These are phyloP conservation scores for Corymbia calophylla DNA, from an alignment of 441 rosid genomes.

Conservation along the genomic window DNA sequence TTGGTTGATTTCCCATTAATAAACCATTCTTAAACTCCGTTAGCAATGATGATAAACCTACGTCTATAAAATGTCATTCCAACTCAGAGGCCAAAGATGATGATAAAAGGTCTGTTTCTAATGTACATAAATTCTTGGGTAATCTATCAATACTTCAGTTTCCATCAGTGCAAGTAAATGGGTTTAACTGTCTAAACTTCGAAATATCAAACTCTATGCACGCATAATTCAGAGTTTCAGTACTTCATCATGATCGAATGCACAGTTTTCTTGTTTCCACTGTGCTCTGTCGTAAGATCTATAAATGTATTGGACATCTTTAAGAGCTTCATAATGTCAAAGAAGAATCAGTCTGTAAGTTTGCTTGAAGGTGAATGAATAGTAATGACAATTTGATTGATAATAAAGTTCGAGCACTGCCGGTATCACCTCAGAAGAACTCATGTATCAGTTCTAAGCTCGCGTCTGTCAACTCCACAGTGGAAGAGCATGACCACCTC, in stretches of 20 bases:
- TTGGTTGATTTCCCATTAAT: background rate
- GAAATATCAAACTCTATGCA: background rate
- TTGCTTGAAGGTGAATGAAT: background rate
- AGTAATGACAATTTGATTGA: background rate
- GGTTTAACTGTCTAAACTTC: background rate
- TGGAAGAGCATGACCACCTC: background rate
- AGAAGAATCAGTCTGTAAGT: background rate
- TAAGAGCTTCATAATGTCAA: background rate
- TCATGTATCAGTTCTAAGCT: background rate
- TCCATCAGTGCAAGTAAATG: background rate
- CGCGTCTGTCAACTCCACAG: background rate
- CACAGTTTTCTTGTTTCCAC: background rate
- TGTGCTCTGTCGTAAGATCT: background rate
- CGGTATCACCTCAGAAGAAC: background rate
- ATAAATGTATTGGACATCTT: background rate
- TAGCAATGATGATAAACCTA: background rate
- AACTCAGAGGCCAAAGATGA: background rate
- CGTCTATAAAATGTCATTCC: background rate
- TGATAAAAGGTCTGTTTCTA: background rate
- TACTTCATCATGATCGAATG: background rate
- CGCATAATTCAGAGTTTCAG: background rate
- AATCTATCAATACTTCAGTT: background rate
- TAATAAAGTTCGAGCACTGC: background rate
- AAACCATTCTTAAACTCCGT: background rate
- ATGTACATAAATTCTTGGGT: background rate